phyloP scores from a whole-genome alignment of 306 rosid species.

The Spatholobus suberectus region DNA sequence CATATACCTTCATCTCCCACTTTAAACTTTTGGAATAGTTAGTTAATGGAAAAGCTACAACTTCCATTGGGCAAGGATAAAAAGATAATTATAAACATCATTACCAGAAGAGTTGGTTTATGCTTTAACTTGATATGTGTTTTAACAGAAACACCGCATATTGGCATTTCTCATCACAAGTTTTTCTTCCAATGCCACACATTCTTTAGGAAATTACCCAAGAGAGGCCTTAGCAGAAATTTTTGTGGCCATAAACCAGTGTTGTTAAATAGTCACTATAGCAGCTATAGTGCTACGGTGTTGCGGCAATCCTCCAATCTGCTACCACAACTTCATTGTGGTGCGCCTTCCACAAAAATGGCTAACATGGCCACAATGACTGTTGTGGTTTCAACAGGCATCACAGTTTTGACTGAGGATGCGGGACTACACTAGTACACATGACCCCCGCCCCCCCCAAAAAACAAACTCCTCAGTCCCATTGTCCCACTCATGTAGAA shows the following conservation, averaged over 20 bases:
- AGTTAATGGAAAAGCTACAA: not conserved
- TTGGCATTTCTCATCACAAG: not conserved
- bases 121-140: not conserved
- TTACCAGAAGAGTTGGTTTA: not conserved
- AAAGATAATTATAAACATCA: slow-evolving; percentile 5
- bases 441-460: no score
- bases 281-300: not conserved
- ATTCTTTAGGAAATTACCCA: not conserved
- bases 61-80: not conserved
- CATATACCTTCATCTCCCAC: not conserved
- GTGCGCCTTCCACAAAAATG: not conserved
- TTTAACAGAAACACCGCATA: not conserved
- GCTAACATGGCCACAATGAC: not conserved
- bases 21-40: not conserved
- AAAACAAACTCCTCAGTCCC: no score
- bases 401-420: not conserved
- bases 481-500: not conserved
- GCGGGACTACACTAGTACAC: not conserved
- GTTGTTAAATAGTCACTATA: not conserved
- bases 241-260: not conserved
- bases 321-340: not conserved
- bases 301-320: not conserved
- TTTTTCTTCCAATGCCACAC: not conserved
- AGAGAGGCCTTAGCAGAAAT: not conserved
- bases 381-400: not conserved